Base-by-base conservation (phyloP, 2,329 filamentous ascomycete species). In the Sporothrix luriei region DNA sequence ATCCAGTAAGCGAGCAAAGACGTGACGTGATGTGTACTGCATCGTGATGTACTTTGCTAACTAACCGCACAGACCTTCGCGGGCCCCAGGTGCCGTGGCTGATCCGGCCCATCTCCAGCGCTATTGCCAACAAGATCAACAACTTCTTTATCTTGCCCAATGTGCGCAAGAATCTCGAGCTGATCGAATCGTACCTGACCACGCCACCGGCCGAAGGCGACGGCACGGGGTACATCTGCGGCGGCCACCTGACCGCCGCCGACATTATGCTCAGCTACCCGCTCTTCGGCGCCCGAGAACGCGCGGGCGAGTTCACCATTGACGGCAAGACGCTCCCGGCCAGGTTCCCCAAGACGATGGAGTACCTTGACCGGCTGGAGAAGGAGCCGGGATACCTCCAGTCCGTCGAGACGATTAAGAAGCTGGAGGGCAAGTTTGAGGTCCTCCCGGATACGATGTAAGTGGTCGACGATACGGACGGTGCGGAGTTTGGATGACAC, bases 221-320 rank as follows among this genome's bases (percentile, higher is more conserved):
- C 5, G 80, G 81, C 43, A 73, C 74, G 1, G 73, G 73, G n/a
- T 87, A 84, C 75, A 77, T 87, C 33, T 86, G 84, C 73, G 83
- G 84, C 29, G 74, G 78, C 24, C 74, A 78, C 54, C 79, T 87
- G 66, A 84, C 84, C 2, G 82, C 84, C 0, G 85, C 84, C 7
- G 73, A 74, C 66, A 74, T 87, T 69, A 76, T 87, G 68, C 77
- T 87, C 74, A 85, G 83, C 76, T 87, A 84, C 77, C 81, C 81
- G 16, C 77, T 87, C 69, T 80, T 87, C 65, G 80, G 80, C 11
- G 79, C 79, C 48, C 79, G 80, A 73, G 74, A 76, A 16, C 77
- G 77, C 68, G 77, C 84, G 54, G 77, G 80, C 38, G 74, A 74
- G 0, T 78, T 84, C 71, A 70, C 73, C 33, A 86, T 80, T 74